A percentile compares a stretch with the other conserved stretches of the same genome.
Conservation (phyloP, 2,329 filamentous ascomycete species). For the Cercospora sp. region DNA sequence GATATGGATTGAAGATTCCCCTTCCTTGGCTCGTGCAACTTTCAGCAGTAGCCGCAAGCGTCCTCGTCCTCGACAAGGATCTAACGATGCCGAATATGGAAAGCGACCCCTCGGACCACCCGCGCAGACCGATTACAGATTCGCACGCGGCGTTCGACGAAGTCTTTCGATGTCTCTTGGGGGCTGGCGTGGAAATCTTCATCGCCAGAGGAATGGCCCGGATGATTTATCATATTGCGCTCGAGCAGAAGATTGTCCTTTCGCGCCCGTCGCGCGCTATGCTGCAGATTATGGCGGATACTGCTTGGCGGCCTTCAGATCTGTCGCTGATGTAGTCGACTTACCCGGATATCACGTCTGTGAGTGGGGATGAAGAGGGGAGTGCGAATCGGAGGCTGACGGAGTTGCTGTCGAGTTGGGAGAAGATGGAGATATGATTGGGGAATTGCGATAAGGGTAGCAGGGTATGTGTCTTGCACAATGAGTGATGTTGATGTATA, state of each 20-base stretch:
- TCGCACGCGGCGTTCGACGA: conserved; percentile 22
- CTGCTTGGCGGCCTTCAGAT: conserved; percentile 22
- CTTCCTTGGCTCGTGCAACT: conserved; percentile 18
- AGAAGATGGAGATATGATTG: conserved; percentile 10
- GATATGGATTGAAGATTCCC: conserved; percentile 20
- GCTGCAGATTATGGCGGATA: conserved; percentile 21
- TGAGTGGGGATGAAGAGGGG: conserved; percentile 1
- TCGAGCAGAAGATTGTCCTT: conserved; percentile 13
- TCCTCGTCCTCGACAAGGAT: conserved; percentile 16
- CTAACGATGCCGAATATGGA: neutral
- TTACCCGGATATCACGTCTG: conserved; percentile 20
- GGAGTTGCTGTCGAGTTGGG: conserved; percentile 19
- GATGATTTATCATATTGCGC: conserved; percentile 21
- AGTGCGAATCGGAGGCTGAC: conserved; percentile 9
- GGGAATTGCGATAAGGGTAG: neutral
- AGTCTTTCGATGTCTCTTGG: conserved; percentile 22
- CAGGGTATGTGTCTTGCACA: neutral
- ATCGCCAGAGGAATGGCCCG: conserved; percentile 18
- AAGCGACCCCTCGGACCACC: neutral
- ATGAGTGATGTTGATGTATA: neutral
- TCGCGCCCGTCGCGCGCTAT: conserved; percentile 3
- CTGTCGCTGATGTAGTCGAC: conserved; percentile 7
- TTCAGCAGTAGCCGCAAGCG: conserved; percentile 16
- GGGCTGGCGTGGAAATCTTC: conserved; percentile 18
- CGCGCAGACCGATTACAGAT: neutral